Evolutionary conservation across 352 stramenopile species (phyloP).

Genomic region (Phytophthora ohioensis): DNA sequence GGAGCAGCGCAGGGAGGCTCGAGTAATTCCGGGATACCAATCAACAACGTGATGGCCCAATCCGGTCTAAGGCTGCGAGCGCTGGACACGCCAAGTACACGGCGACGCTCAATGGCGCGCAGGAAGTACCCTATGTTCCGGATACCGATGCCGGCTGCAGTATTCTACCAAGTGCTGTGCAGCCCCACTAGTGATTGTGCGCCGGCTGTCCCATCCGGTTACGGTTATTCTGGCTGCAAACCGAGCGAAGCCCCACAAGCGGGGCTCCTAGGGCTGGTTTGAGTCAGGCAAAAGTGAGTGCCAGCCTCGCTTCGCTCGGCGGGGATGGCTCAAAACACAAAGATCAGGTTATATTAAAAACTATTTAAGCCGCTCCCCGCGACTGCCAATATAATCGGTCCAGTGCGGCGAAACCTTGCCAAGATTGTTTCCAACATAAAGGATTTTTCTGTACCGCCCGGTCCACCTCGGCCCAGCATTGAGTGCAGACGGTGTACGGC

Average conservation of each 20-base stretch:
- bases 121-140: conserved; percentile 2
- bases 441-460: no score
- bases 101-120: background rate
- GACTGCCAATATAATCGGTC: no score
- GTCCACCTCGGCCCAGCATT: background rate
- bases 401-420: no score
- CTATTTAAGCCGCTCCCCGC: no score
- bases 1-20: background rate
- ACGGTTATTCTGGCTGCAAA: conserved; percentile 2
- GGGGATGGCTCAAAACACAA: no score
- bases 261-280: no score
- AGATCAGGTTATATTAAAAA: no score
- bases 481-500: background rate
- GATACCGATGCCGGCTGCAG: conserved; percentile 11
- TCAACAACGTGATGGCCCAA: background rate
- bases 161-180: conserved; percentile 1
- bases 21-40: conserved; percentile 3
- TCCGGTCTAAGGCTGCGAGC: conserved; percentile 8
- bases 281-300: no score
- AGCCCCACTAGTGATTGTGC: background rate
- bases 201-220: background rate
- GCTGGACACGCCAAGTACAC: background rate
- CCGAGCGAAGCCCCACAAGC: no score
- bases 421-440: no score
- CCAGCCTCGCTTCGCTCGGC: no score